phyloP scores from a whole-genome alignment of 2,329 filamentous ascomycete genomes.

The Cercospora sp. region DNA sequence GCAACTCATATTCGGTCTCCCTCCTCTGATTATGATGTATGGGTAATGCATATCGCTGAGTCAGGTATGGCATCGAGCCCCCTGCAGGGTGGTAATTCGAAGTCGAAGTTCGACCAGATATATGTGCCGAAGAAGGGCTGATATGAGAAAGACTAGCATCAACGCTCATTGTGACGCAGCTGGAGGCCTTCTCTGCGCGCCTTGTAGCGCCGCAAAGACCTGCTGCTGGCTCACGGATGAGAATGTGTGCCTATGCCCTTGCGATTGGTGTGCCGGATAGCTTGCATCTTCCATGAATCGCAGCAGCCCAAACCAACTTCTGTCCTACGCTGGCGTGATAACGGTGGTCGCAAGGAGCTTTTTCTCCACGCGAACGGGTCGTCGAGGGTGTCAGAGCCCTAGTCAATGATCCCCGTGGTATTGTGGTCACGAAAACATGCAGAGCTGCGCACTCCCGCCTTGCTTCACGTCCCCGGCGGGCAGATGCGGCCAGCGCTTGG shows the following conservation, averaged over 20 bases:
- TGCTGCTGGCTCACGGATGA: slow-evolving; percentile 33
- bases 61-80: slow-evolving; percentile 34
- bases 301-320: slow-evolving; percentile 15
- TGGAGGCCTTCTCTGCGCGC: slow-evolving; percentile 13
- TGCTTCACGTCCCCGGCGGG: background rate
- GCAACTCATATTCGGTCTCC: slow-evolving; percentile 66
- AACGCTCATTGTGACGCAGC: slow-evolving; percentile 34
- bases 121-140: slow-evolving; percentile 19
- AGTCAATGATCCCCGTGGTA: background rate
- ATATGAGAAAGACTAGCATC: slow-evolving; percentile 31
- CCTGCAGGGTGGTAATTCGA: slow-evolving; percentile 13
- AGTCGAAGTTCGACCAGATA: slow-evolving; percentile 17
- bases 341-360: background rate
- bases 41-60: slow-evolving; percentile 37
- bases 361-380: background rate
- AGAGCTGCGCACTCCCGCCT: background rate
- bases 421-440: background rate
- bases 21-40: slow-evolving; percentile 31
- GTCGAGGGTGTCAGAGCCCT: background rate
- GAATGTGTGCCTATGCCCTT: slow-evolving; percentile 41
- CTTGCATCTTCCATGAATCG: slow-evolving; percentile 29
- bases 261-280: slow-evolving; percentile 36
- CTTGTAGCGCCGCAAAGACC: slow-evolving; percentile 23
- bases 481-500: background rate
- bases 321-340: slow-evolving; percentile 22